Base-by-base conservation (phyloP, 1,139 yeast species). In the Torulaspora globosa region DNA sequence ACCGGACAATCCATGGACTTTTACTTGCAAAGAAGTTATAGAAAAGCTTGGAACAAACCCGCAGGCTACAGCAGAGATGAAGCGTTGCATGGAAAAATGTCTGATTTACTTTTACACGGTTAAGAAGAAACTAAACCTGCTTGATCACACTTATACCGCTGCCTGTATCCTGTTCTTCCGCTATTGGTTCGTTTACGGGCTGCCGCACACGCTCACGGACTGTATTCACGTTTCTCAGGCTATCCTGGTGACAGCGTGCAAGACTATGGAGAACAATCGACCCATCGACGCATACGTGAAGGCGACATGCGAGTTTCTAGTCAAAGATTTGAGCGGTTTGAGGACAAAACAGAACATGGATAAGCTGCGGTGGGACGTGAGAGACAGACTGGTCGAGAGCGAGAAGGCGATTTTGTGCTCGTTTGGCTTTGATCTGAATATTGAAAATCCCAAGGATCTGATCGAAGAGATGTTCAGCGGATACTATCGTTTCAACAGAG, bases 401-500 rank as follows among this genome's bases (percentile, higher is more conserved):
- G 68, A 65, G 42, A 64, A 62, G 46, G 53, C 47, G 39, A 48
- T 64, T 2, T 39, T 65, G 6, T 61, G 66, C 43, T 51, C 51
- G 41, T 57, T 65, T 49, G 67, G 66, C 4, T 65, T 65, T 47
- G 69, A 65, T 44, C 50, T 65, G 19, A 59, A 62, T 47, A 49
- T 63, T 24, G 60, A 57, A 9, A 65, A 65, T 44, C 65, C 69
- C 14, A 63, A 63, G 44, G 66, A 59, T 33, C 53, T 62, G 6
- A 54, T 65, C n/a, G 69, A 65, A 44, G 66, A 64, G 33, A 52
- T 64, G 40, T 65, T 64, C 43, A 63, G 65, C 48, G 62, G 65
- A 5, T 62, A 47, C 44, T 60, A 62, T 48, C 55, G 66, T 46
- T 57, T 54, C 41, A 57, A 58, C 42, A 50, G 67, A 44, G 69